Percentiles rank a stretch among this genome's conserved stretches.
phyloP scores from a whole-genome alignment of 495 filamentous ascomycete genomes.

The Tuber calosporum region DNA sequence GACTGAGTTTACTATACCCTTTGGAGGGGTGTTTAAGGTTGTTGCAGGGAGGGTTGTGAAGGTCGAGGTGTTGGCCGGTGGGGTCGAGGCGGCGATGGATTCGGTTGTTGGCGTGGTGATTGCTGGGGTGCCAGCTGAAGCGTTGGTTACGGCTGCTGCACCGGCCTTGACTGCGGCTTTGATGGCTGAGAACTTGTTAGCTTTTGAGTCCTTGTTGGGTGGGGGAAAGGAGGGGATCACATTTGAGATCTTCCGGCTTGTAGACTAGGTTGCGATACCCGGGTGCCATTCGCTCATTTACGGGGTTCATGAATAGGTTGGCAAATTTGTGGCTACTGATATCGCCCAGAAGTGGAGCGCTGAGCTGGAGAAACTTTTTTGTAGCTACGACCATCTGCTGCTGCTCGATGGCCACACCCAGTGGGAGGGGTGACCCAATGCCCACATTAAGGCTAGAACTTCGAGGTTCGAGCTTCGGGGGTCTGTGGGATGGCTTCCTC shows the following conservation, averaged over 20 bases:
- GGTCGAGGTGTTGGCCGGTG: slow-evolving; percentile 46
- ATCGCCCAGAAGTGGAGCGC: slow-evolving; percentile 69
- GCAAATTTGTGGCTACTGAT: slow-evolving; percentile 79
- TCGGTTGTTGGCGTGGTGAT: slow-evolving; percentile 46
- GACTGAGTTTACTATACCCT: slow-evolving; percentile 84
- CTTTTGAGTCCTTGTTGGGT: slow-evolving; percentile 7
- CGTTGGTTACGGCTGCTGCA: slow-evolving; percentile 45
- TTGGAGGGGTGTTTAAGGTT: slow-evolving; percentile 69
- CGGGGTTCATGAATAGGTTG: slow-evolving; percentile 74
- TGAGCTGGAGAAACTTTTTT: slow-evolving; percentile 40
- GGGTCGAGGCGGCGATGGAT: slow-evolving; percentile 61
- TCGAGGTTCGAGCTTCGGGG: slow-evolving; percentile 28
- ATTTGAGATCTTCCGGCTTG: slow-evolving; percentile 79
- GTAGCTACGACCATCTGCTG: slow-evolving; percentile 41
- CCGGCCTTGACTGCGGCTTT: slow-evolving; percentile 60
- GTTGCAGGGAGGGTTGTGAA: slow-evolving; percentile 59
- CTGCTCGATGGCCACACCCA: slow-evolving; percentile 29
- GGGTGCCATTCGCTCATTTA: slow-evolving; percentile 76
- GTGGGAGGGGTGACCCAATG: slow-evolving; percentile 40
- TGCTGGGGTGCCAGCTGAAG: slow-evolving; percentile 44
- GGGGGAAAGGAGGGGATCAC: slow-evolving; percentile 14
- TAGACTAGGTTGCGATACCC: slow-evolving; percentile 83
- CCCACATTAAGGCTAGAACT: slow-evolving; percentile 17
- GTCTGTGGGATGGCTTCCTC: slow-evolving; percentile 19
- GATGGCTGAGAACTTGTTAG: slow-evolving; percentile 49